phyloP scores from a whole-genome alignment of 116 monocot genomes.

The Trichopus zeylanicus region DNA sequence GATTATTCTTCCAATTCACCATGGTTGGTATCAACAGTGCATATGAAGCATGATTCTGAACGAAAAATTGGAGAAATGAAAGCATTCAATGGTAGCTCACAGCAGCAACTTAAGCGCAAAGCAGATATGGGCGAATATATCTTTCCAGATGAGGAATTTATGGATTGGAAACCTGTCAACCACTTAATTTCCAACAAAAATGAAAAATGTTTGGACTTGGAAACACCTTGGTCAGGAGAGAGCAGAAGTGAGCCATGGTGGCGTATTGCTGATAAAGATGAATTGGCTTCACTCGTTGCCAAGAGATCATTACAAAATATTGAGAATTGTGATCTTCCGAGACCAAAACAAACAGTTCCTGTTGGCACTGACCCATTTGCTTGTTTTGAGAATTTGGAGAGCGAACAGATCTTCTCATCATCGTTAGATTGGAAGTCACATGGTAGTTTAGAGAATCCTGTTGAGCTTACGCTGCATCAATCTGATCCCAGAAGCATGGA shows the following conservation, averaged over 20 bases:
- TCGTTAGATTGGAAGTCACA: constrained; percentile 26
- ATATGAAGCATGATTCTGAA: constrained; percentile 30
- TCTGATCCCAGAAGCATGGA: constrained; percentile 14
- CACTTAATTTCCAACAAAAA: constrained; percentile 30
- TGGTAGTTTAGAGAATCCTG: constrained; percentile 10
- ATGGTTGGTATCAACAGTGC: constrained; percentile 16
- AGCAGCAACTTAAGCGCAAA: constrained; percentile 26
- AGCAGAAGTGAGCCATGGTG: constrained; percentile 73
- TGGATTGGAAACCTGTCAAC: constrained; percentile 37
- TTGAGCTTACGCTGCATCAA: constrained; percentile 15
- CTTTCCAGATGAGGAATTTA: constrained; percentile 25
- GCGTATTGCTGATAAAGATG: constrained; percentile 69
- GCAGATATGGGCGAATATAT: constrained; percentile 16
- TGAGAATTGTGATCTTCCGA: constrained; percentile 92
- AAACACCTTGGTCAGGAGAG: constrained; percentile 19
- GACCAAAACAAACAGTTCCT: constrained; percentile 37
- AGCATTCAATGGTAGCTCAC: constrained; percentile 13
- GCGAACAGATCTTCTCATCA: constrained; percentile 19
- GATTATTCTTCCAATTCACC: constrained; percentile 20
- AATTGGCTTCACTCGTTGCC: constrained; percentile 75
- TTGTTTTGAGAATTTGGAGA: constrained; percentile 31
- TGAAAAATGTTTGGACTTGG: constrained; percentile 22
- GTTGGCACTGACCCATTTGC: constrained; percentile 32
- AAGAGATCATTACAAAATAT: constrained; percentile 53
- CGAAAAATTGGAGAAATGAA: constrained; percentile 27